Base-by-base conservation (phyloP, 495 filamentous ascomycete species). In the Penicillium steckii region DNA sequence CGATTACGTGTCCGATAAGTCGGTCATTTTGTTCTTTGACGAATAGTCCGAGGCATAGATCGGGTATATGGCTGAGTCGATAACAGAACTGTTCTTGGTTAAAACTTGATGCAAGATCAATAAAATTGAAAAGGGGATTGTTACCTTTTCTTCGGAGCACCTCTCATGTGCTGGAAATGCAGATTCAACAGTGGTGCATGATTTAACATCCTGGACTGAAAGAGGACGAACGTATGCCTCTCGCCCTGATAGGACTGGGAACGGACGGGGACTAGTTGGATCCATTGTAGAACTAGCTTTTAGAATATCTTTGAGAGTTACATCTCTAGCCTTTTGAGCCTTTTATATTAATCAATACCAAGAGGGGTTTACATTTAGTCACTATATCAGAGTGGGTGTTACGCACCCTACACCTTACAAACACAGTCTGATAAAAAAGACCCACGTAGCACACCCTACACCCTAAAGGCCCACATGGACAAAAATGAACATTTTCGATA, bases 111-210 rank as follows among this genome's bases (percentile, higher is more conserved):
- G 21, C 15, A 1, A 18, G 3, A 47, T 33, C 6, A 33, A 9
- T 33, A 8, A 33, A 19, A 2, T 19, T 1, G 15, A 22, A 19
- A 4, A 44, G 4, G 6, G 8, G 18, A 23, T 19, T 22, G 7
- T 5, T 43, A 65, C 62, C 53, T 65, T 65, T 35, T 60, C 56
- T 25, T 65, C 59, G 0, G 62, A 65, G 23, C 62, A 65, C 24
- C 56, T 40, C 42, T 65, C 62, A 10, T 56, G 40, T 19, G 59
- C 53, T 15, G 45, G 41, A 25, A 65, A 65, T 40, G 62, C 50
- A 15, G 27, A 44, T 25, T 62, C 59, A 21, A 65, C 62, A 0
- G 12, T 18, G n/a, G 55, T 48, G 42, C 62, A 65, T 12, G 54
- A 56, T n/a, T 62, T 50, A 8, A 62, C 41, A n/a, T 65, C 62